A percentile compares a stretch with the other conserved stretches of the same genome.
phyloP scores from a whole-genome alignment of 2,329 filamentous ascomycete species.

The Aspergillus udagawae region DNA sequence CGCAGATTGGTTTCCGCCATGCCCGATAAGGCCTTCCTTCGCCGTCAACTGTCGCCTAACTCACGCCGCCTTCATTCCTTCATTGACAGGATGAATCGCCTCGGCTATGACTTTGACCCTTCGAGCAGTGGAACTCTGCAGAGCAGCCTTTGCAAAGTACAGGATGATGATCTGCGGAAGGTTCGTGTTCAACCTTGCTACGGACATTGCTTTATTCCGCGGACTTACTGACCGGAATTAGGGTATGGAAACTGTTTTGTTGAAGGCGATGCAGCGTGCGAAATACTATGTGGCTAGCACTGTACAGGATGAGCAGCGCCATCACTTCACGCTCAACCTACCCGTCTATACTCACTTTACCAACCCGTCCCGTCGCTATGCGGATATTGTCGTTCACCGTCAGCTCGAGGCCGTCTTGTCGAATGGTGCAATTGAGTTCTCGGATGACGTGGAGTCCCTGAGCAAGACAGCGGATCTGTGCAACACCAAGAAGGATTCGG shows the following conservation, averaged over 20 bases:
- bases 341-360: constrained; percentile 97
- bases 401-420: constrained; percentile 86
- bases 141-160: constrained; percentile 90
- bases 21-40: constrained; percentile 88
- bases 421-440: constrained; percentile 76
- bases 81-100: constrained; percentile 84
- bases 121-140: constrained; percentile 87
- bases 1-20: constrained; percentile 74
- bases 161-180: constrained; percentile 85
- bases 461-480: constrained; percentile 91
- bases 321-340: constrained; percentile 88
- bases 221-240: constrained; percentile 18
- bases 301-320: constrained; percentile 69
- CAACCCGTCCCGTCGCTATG: constrained; percentile 88
- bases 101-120: constrained; percentile 86
- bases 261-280: constrained; percentile 94
- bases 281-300: constrained; percentile 91
- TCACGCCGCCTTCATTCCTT: constrained; percentile 84
- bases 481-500: constrained; percentile 99
- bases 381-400: constrained; percentile 91
- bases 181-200: constrained; percentile 25
- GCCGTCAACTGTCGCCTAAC: constrained; percentile 81
- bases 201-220: not conserved
- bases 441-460: constrained; percentile 80
- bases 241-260: constrained; percentile 92